Base-by-base conservation (phyloP, 805 yeast species). In the Dipodascus geniculatus region DNA sequence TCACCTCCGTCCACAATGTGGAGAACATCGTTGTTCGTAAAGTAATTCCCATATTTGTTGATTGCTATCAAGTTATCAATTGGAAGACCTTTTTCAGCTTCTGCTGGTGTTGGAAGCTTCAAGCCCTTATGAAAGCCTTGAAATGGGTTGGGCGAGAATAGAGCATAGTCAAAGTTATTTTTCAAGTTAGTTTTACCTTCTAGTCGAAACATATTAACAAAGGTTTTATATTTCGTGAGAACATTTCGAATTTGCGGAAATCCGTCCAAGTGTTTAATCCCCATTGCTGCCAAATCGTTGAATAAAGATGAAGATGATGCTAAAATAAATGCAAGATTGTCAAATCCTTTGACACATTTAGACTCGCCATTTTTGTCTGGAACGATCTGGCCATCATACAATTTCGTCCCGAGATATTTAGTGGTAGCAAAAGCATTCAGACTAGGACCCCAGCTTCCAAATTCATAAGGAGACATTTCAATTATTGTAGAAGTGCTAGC, bases 401-500 rank as follows among this genome's bases (percentile, higher is more conserved):
- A 76, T 16, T 74, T 68, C 0, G 90, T 74, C 23, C 93, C 95
- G 51, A 84, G 63, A 63, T 83, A 85, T 64, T 78, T 75, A 28
- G 80, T 67, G 55, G 84, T 81, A n/a, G 82, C 72, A 66, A 85
- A 85, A 11, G 81, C 70, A 53, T 75, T 70, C 51, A 82, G 66
- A 1, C 82, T 74, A 19, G 85, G 81, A 63, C 86, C 93, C 90
- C 90, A 86, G 3, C 89, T 81, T 23, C 95, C 95, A 61, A 85
- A 67, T 63, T 81, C 82, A 59, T 68, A 78, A 19, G 89, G 87
- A 55, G 60, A 59, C 56, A 65, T 55, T 53, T 65, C 68, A 44
- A 65, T 55, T n/a, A 64, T 74, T 1, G 93, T 82, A 8, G 89
- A 81, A 67, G 83, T 84, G 31, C 67, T 63, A 57, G 75, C 73